A percentile compares a stretch with the other conserved stretches of the same genome.
Evolutionary conservation across 2,329 filamentous ascomycete genomes (phyloP).

Genomic region (Pochonia chlamydosporia): DNA sequence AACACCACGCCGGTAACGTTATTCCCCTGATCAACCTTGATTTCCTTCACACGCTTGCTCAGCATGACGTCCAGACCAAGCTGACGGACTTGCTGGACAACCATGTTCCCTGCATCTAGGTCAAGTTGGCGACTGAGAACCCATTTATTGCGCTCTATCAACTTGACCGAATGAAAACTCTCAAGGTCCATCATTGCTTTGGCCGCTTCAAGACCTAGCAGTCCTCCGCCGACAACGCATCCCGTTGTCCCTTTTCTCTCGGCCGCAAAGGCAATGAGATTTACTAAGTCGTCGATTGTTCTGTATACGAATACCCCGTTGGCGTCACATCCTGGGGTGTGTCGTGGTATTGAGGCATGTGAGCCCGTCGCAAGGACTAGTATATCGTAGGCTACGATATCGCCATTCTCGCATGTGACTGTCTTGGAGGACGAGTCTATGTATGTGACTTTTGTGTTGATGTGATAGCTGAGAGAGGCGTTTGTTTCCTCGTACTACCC

Average conservation of each 20-base stretch:
- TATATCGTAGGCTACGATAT: slow-evolving; percentile 68
- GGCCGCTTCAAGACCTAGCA: slow-evolving; percentile 82
- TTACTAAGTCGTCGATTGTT: slow-evolving; percentile 74
- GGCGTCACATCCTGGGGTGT: slow-evolving; percentile 73
- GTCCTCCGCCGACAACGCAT: slow-evolving; percentile 74
- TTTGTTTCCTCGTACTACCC: slow-evolving; percentile 61
- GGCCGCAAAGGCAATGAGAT: slow-evolving; percentile 67
- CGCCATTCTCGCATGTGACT: slow-evolving; percentile 65
- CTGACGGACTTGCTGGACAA: slow-evolving; percentile 73
- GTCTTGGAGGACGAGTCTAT: slow-evolving; percentile 59
- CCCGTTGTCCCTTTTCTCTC: slow-evolving; percentile 62
- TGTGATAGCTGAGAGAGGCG: slow-evolving; percentile 65
- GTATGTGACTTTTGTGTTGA: slow-evolving; percentile 65
- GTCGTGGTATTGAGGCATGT: slow-evolving; percentile 65
- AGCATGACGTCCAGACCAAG: slow-evolving; percentile 76
- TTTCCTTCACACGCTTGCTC: slow-evolving; percentile 66
- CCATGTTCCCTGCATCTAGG: slow-evolving; percentile 71
- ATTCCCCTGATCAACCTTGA: slow-evolving; percentile 62
- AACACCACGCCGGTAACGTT: slow-evolving; percentile 69
- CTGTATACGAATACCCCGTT: slow-evolving; percentile 85
- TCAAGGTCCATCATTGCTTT: slow-evolving; percentile 88
- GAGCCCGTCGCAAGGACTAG: slow-evolving; percentile 84
- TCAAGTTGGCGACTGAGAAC: slow-evolving; percentile 80
- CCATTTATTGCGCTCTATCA: slow-evolving; percentile 80
- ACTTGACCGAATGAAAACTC: slow-evolving; percentile 65